phyloP scores from a whole-genome alignment of 139 green algal genomes.

The Coccomyxa sp. region DNA sequence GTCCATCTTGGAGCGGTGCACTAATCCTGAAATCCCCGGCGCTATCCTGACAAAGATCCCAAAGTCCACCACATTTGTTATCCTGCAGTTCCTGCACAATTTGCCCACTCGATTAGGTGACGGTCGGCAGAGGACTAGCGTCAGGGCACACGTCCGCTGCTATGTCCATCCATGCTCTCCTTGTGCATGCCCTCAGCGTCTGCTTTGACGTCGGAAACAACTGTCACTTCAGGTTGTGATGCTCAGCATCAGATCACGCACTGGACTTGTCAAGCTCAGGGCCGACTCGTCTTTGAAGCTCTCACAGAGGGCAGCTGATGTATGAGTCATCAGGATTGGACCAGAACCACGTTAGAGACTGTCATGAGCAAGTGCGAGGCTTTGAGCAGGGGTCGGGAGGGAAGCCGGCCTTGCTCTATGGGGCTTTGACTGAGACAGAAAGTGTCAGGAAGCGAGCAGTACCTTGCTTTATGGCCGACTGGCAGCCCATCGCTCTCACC shows the following conservation, averaged over 20 bases:
- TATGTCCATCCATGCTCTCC: not conserved
- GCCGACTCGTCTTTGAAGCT: no score
- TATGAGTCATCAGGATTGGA: no score
- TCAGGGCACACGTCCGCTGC: not conserved
- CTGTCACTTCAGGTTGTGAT: not conserved
- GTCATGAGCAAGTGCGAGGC: no score
- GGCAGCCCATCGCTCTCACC: not conserved
- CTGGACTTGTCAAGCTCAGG: no score
- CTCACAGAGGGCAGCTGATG: no score
- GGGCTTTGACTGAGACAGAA: not conserved
- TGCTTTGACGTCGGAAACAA: not conserved
- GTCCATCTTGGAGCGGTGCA: slow-evolving; percentile 24
- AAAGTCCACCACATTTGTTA: slow-evolving; percentile 35
- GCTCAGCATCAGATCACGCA: not conserved
- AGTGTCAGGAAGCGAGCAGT: not conserved
- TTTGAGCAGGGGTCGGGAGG: no score
- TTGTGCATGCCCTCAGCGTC: not conserved
- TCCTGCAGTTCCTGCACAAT: slow-evolving; percentile 7
- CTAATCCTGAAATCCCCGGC: slow-evolving; percentile 29
- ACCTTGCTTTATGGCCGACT: not conserved
- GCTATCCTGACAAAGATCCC: slow-evolving; percentile 50
- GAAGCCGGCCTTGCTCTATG: no score
- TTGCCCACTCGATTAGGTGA: not conserved
- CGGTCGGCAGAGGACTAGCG: not conserved
- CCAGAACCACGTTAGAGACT: no score